phyloP scores from a whole-genome alignment of 345 rosid genomes.

The Nasturtium officinale region DNA sequence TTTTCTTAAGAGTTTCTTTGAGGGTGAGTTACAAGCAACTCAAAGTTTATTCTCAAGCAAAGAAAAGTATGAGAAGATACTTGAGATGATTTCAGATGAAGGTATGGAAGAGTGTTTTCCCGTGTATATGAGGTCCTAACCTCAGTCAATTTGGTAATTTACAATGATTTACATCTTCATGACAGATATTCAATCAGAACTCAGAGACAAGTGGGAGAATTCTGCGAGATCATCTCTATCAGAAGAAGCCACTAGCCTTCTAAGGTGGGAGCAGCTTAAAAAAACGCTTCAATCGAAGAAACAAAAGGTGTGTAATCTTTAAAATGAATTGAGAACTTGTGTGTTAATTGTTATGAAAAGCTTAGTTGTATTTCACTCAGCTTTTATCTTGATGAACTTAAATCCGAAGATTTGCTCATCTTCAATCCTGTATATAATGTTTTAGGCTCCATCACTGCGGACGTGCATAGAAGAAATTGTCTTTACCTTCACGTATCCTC shows the following conservation, averaged over 20 bases:
- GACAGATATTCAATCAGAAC: conserved; percentile 76
- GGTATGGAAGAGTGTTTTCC: conserved; percentile 46
- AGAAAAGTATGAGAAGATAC: conserved; percentile 83
- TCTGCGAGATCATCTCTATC: conserved; percentile 54
- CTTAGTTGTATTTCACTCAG: not conserved
- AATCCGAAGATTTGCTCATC: conserved; percentile 7
- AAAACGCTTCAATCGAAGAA: conserved; percentile 66
- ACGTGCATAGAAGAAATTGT: conserved; percentile 89
- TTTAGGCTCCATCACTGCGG: conserved; percentile 67
- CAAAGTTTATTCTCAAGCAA: conserved; percentile 68
- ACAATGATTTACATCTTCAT: conserved; percentile 21
- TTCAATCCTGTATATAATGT: conserved; percentile 23
- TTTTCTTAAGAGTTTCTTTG: conserved; percentile 71
- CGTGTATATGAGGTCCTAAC: not conserved
- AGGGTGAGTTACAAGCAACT: conserved; percentile 63
- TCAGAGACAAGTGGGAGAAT: conserved; percentile 83
- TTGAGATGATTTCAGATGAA: conserved; percentile 85
- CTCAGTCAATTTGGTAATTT: conserved; percentile 16
- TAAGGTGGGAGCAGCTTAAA: conserved; percentile 87
- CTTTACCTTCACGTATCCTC: conserved; percentile 80
- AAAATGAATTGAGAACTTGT: not conserved
- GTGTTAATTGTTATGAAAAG: conserved; percentile 7
- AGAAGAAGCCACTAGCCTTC: conserved; percentile 67
- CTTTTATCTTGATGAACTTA: conserved; percentile 4
- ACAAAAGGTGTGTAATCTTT: conserved; percentile 57